Percentiles rank a stretch among this genome's conserved stretches.
These are phyloP conservation scores for Wickerhamiella spandovensis DNA, from an alignment of 805 yeast species.

Conservation along the genomic window DNA sequence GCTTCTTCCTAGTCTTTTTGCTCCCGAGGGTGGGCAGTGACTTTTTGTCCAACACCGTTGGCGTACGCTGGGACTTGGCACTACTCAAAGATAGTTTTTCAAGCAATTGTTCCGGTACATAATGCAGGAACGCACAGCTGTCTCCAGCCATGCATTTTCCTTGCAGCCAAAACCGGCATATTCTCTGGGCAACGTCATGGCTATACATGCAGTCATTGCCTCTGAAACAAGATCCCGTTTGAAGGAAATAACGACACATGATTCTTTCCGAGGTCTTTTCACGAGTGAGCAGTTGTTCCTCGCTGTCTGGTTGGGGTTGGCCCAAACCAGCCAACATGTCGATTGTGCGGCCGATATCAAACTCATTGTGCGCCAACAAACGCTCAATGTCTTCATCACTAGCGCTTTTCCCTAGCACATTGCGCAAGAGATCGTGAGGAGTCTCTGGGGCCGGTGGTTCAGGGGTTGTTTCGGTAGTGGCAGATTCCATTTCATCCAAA, in stretches of 20 bases:
- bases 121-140: conserved; percentile 30
- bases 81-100: conserved; percentile 3
- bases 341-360: conserved; percentile 23
- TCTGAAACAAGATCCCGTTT: conserved; percentile 31
- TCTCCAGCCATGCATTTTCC: conserved; percentile 33
- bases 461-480: not conserved
- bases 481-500: conserved; percentile 2
- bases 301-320: not conserved
- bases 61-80: not conserved
- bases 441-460: conserved; percentile 9
- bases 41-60: conserved; percentile 2
- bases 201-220: conserved; percentile 33
- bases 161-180: conserved; percentile 36
- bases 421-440: conserved; percentile 28
- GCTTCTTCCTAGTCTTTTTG: not conserved
- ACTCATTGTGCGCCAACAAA: conserved; percentile 27
- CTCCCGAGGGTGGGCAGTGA: conserved; percentile 12
- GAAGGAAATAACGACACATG: conserved; percentile 31
- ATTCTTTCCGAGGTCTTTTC: conserved; percentile 20
- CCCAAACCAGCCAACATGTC: conserved; percentile 13
- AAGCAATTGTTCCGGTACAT: conserved; percentile 22
- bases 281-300: conserved; percentile 10
- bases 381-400: conserved; percentile 26
- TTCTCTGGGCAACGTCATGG: conserved; percentile 31
- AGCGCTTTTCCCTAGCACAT: conserved; percentile 24